phyloP scores from a whole-genome alignment of 768 basidiomycete species.

The Psilocybe subaeruginosa region DNA sequence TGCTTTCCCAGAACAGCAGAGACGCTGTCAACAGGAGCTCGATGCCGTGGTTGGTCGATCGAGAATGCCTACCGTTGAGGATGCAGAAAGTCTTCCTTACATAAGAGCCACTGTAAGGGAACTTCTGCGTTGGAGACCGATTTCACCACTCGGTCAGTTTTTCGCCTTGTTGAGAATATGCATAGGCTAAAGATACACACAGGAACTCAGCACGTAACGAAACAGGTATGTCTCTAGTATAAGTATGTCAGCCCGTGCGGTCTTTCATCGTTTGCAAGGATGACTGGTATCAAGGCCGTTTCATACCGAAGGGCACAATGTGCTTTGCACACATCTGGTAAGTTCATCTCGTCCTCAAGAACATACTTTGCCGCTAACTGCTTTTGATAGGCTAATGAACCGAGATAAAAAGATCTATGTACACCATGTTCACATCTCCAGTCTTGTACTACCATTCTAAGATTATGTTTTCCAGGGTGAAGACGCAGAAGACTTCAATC shows the following conservation, averaged over 20 bases:
- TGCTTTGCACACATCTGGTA: slow-evolving; percentile 6
- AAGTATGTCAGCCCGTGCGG: too few relatives aligned
- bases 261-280: background rate
- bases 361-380: too few relatives aligned
- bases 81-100: background rate
- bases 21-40: background rate
- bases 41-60: background rate
- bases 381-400: too few relatives aligned
- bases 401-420: too few relatives aligned
- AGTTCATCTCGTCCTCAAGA: background rate
- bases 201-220: too few relatives aligned
- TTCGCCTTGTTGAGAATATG: background rate
- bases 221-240: too few relatives aligned
- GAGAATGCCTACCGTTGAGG: background rate
- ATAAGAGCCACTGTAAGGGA: background rate
- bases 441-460: too few relatives aligned
- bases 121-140: background rate
- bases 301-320: background rate
- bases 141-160: background rate
- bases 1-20: background rate
- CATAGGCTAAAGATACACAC: too few relatives aligned
- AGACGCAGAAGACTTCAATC: background rate
- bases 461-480: background rate
- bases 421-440: too few relatives aligned
- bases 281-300: background rate